Conservation (phyloP, 495 filamentous ascomycete genomes). For the Pyronema domesticum region DNA sequence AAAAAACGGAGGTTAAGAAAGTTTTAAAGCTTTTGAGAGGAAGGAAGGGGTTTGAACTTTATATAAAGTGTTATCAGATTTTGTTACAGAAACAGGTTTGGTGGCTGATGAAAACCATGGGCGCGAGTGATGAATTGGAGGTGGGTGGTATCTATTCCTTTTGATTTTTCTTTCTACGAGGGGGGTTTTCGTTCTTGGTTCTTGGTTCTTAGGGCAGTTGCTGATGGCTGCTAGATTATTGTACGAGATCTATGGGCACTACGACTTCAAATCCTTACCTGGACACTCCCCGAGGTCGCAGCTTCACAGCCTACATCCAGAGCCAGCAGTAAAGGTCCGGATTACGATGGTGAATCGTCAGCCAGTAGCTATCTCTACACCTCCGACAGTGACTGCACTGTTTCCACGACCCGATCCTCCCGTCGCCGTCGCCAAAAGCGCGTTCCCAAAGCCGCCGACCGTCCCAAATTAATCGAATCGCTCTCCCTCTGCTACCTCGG, state of each 20-base stretch:
- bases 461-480: slow-evolving; percentile 44
- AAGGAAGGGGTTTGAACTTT: slow-evolving; percentile 49
- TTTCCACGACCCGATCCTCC: slow-evolving; percentile 9
- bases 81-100: slow-evolving; percentile 59
- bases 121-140: slow-evolving; percentile 48
- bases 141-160: slow-evolving; percentile 25
- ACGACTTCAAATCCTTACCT: slow-evolving; percentile 35
- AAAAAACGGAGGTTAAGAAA: slow-evolving; percentile 37
- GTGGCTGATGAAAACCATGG: slow-evolving; percentile 41
- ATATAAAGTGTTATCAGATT: slow-evolving; percentile 69
- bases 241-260: slow-evolving; percentile 50
- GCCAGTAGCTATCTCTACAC: slow-evolving; percentile 18
- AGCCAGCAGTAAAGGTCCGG: background rate
- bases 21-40: slow-evolving; percentile 26
- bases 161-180: slow-evolving; percentile 10
- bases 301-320: background rate
- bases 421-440: slow-evolving; percentile 8
- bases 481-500: slow-evolving; percentile 52
- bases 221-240: background rate
- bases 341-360: slow-evolving; percentile 8
- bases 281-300: background rate
- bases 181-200: background rate
- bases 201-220: background rate
- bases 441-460: slow-evolving; percentile 19
- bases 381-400: slow-evolving; percentile 14